Evolutionary conservation across 2,329 filamentous ascomycete species (phyloP).

Genomic region (Penicillium brevicompactum): DNA sequence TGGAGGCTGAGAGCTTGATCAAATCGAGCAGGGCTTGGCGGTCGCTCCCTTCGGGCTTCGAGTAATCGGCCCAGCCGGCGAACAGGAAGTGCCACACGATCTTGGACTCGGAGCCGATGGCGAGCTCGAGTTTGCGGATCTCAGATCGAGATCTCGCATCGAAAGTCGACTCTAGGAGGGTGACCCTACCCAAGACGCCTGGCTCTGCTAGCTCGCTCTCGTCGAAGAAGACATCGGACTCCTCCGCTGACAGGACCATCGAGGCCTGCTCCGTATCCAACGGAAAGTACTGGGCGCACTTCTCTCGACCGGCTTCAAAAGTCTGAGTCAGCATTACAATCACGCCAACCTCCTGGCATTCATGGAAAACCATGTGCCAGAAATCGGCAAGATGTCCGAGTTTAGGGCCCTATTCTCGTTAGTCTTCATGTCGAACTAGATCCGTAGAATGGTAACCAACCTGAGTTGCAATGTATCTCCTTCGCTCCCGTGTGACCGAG

Average conservation of each 20-base stretch:
- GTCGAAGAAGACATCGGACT: slow-evolving; percentile 52
- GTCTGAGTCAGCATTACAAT: slow-evolving; percentile 95
- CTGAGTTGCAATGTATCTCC: slow-evolving; percentile 87
- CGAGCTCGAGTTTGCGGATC: slow-evolving; percentile 69
- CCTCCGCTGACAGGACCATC: slow-evolving; percentile 42
- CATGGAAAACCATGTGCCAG: slow-evolving; percentile 94
- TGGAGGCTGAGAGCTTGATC: slow-evolving; percentile 51
- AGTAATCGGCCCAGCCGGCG: slow-evolving; percentile 86
- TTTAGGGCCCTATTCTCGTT: slow-evolving; percentile 68
- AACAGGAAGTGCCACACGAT: slow-evolving; percentile 84
- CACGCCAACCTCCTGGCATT: slow-evolving; percentile 72
- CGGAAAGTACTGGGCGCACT: slow-evolving; percentile 90
- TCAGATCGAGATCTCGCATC: slow-evolving; percentile 65
- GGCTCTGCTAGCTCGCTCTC: slow-evolving; percentile 67
- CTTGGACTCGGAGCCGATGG: slow-evolving; percentile 56
- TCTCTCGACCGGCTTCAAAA: slow-evolving; percentile 73
- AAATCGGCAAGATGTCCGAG: slow-evolving; percentile 74
- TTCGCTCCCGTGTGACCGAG: slow-evolving; percentile 48
- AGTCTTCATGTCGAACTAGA: neutral
- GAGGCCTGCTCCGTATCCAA: slow-evolving; percentile 55
- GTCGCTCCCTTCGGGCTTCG: slow-evolving; percentile 66
- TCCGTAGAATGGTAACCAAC: slow-evolving; percentile 35
- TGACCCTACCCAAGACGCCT: slow-evolving; percentile 66
- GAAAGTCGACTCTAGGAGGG: slow-evolving; percentile 57
- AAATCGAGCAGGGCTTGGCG: slow-evolving; percentile 54